Evolutionary conservation across 2,329 filamentous ascomycete genomes (phyloP).

Genomic region (Claviceps sp.): DNA sequence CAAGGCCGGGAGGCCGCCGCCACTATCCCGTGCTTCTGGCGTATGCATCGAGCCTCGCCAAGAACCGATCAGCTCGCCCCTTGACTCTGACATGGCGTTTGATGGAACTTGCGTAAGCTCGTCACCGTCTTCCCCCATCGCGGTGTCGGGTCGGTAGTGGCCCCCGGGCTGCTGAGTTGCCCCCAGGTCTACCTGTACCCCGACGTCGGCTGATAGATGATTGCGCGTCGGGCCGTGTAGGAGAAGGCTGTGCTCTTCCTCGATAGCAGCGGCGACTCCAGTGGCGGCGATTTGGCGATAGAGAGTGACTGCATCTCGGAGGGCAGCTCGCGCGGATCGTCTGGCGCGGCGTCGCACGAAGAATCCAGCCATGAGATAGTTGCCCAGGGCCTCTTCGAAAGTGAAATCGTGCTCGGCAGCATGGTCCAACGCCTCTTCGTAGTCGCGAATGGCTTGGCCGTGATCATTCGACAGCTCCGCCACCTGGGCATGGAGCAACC

Average conservation of each 20-base stretch:
- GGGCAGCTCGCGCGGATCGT: constrained; percentile 53
- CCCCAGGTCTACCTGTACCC: constrained; percentile 58
- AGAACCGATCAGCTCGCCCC: constrained; percentile 46
- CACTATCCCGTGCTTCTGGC: constrained; percentile 34
- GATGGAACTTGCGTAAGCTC: constrained; percentile 28
- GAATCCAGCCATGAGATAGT: constrained; percentile 61
- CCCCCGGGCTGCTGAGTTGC: constrained; percentile 38
- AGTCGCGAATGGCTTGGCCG: constrained; percentile 45
- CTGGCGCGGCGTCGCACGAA: constrained; percentile 52
- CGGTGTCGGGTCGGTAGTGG: constrained; percentile 35
- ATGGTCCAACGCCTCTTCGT: constrained; percentile 62
- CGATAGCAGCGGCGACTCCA: constrained; percentile 55
- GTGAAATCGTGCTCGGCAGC: constrained; percentile 51
- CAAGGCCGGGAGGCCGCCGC: constrained; percentile 54
- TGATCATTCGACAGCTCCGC: constrained; percentile 47
- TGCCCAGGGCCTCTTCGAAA: constrained; percentile 60
- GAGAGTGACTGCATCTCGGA: constrained; percentile 53
- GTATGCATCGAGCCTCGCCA: constrained; percentile 47
- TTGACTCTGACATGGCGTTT: constrained; percentile 34
- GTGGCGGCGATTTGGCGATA: constrained; percentile 57
- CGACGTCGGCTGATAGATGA: constrained; percentile 45
- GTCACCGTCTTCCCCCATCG: constrained; percentile 25
- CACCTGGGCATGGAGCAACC: constrained; percentile 54
- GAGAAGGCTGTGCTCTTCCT: constrained; percentile 53
- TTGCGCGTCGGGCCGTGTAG: constrained; percentile 48